Base-by-base conservation (phyloP, 2,329 filamentous ascomycete genomes). In the Aspergillus fischeri region DNA sequence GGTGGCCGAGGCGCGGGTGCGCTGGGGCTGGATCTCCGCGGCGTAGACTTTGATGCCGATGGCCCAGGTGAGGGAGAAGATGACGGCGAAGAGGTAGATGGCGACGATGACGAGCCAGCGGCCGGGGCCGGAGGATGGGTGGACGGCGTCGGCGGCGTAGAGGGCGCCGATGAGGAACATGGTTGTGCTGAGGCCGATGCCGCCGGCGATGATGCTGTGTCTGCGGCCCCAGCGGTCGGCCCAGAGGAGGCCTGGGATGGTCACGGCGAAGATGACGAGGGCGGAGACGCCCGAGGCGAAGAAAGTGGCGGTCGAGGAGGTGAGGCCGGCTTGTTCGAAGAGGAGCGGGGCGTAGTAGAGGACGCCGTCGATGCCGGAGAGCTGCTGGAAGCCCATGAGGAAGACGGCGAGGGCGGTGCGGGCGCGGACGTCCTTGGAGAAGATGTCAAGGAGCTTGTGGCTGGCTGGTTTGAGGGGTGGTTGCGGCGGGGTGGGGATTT, bases 331-430 rank as follows among this genome's bases (percentile, higher is more conserved):
- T 53, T 85, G 82, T 25, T 78, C 71, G 61, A 88, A 88, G 0
- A 88, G 75, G 0, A 81, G 70, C 0, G 85, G 85, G 0, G 85
- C 83, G 56, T 88, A 88, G 78, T 84, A 52, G 9, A 25, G 35
- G 9, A 87, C 79, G 0, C 82, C 85, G 60, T 88, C 85, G 51
- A 87, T 87, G 0, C 85, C 84, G 28, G 77, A 82, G 0, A 87
- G 71, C 62, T 88, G 85, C 32, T 83, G 78, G 77, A 86, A 83
- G 1, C 76, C 79, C 67, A 87, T 79, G 53, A 86, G 68, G 59
- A 86, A 86, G 0, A 83, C 73, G 0, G 79, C 83, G 20, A 86
- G 69, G 0, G 77, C 67, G 0, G 82, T 84, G 2, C 78, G 75
- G 4, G 72, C 71, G 21, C 80, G 75, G 14, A 80, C 80, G 10